Base-by-base conservation (phyloP, 805 yeast species). In the Yarrowia deformans region DNA sequence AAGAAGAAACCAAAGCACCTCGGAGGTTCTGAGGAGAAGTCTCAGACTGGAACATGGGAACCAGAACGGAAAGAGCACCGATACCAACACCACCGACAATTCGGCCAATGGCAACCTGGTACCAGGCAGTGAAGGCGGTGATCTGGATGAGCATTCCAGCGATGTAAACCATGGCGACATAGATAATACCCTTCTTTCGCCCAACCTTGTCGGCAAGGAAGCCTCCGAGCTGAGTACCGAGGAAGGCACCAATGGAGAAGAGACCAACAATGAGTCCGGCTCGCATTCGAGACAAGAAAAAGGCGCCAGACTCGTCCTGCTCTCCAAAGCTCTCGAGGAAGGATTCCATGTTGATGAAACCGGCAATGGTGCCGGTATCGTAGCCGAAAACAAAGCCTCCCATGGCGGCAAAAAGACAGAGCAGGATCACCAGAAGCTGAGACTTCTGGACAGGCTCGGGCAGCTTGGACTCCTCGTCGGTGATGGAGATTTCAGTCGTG, bases 41-140 rank as follows among this genome's bases (percentile, higher is more conserved):
- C 77, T 90, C 91, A 40, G 93, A 89, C 81, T 89, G 88, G 76
- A 90, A 90, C 77, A 91, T 79, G 64, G 96, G 93, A 42, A 89
- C 90, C 70, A 89, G 82, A 54, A 93, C 91, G 46, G 93, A 87
- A 48, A 90, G 83, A 71, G 87, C 86, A 73, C 97, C 97, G 70
- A 91, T 91, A 70, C 91, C 90, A 12, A 89, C 73, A 70, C 97
- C 97, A 37, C 91, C 87, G 72, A 90, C 80, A 37, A 85, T 84
- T 75, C 95, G 82, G 5, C 94, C 94, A n/a, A 85, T 87, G 72
- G 88, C 84, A 87, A 77, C 10, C 82, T 78, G 72, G 84, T 80
- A 63, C 83, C 79, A 71, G 68, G 71, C 74, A 69, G 67, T 45
- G 67, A 84, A 78, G 3, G 85, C 71, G 10, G 85, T 79, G 61